Percentiles rank a stretch among this genome's conserved stretches.
These are phyloP conservation scores for Aspergillus campestris DNA, from an alignment of 495 filamentous ascomycete genomes.

Conservation along the genomic window DNA sequence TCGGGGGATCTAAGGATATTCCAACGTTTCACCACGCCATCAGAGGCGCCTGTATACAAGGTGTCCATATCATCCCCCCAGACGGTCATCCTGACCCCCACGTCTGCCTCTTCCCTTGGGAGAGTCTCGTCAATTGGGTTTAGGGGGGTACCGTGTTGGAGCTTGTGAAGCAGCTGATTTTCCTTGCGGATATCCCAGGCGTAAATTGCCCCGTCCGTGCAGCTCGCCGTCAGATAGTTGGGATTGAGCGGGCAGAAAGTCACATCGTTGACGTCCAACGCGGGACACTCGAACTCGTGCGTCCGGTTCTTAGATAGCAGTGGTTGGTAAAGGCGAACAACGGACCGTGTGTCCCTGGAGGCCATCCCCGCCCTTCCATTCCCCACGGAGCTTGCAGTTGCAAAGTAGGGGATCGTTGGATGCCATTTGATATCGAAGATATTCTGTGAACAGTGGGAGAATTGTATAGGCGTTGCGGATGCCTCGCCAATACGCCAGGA, in stretches of 20 bases:
- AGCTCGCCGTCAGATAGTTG: conserved; percentile 68
- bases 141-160: conserved; percentile 62
- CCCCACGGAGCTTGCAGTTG: conserved; percentile 43
- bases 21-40: conserved; percentile 83
- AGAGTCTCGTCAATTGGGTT: conserved; percentile 49
- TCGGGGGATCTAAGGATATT: conserved; percentile 55
- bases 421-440: conserved; percentile 80
- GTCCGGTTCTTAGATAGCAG: conserved; percentile 14
- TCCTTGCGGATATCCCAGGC: conserved; percentile 71
- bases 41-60: conserved; percentile 85
- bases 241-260: conserved; percentile 40
- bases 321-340: conserved; percentile 46
- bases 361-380: background rate
- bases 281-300: conserved; percentile 57
- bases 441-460: conserved; percentile 51
- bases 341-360: conserved; percentile 34
- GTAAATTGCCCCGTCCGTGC: conserved; percentile 75
- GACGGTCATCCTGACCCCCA: conserved; percentile 69
- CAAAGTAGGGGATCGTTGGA: conserved; percentile 47
- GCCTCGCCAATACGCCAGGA: conserved; percentile 56
- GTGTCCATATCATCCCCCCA: conserved; percentile 66
- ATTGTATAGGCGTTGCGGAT: conserved; percentile 34
- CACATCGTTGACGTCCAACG: conserved; percentile 82
- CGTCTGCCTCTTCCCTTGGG: conserved; percentile 59
- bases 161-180: conserved; percentile 49